These are phyloP conservation scores for Paraphaeosphaeria sporulosa DNA, from an alignment of 2,329 filamentous ascomycete species.

Conservation along the genomic window DNA sequence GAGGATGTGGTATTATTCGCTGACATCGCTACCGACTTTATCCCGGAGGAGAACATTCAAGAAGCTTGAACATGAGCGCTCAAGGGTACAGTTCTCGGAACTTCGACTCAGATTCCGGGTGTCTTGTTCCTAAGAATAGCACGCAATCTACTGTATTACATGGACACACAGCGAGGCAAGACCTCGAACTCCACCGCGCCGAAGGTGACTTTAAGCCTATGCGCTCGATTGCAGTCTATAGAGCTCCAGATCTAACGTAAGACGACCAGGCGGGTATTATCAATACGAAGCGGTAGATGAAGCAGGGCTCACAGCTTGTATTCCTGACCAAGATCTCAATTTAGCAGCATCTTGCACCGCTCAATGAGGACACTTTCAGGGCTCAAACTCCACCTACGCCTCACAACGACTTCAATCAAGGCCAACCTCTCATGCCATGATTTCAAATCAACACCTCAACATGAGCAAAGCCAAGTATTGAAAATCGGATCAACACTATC, in stretches of 20 bases:
- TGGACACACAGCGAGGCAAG: background rate
- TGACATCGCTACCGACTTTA: constrained; percentile 19
- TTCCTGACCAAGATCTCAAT: background rate
- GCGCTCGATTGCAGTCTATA: background rate
- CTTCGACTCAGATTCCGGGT: constrained; percentile 12
- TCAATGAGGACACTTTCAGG: constrained; percentile 17
- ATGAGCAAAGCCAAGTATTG: constrained; percentile 7
- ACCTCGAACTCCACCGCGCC: background rate
- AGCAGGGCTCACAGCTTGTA: background rate
- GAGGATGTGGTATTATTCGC: constrained; percentile 15
- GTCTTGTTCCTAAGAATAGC: constrained; percentile 17
- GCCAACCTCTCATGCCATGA: background rate
- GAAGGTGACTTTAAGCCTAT: background rate
- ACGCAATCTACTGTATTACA: background rate
- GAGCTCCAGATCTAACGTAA: background rate
- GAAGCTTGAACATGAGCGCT: constrained; percentile 13
- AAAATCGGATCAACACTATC: constrained; percentile 11
- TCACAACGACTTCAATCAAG: constrained; percentile 1
- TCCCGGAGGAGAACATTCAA: constrained; percentile 1
- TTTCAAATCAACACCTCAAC: constrained; percentile 13
- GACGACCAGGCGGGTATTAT: background rate
- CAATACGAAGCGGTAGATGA: background rate
- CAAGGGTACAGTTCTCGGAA: constrained; percentile 8
- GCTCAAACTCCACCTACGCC: background rate
- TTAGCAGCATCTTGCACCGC: constrained; percentile 7